These are phyloP conservation scores for Rhizomucor miehei DNA, from an alignment of 371 early-diverging fungal species.

Conservation along the genomic window DNA sequence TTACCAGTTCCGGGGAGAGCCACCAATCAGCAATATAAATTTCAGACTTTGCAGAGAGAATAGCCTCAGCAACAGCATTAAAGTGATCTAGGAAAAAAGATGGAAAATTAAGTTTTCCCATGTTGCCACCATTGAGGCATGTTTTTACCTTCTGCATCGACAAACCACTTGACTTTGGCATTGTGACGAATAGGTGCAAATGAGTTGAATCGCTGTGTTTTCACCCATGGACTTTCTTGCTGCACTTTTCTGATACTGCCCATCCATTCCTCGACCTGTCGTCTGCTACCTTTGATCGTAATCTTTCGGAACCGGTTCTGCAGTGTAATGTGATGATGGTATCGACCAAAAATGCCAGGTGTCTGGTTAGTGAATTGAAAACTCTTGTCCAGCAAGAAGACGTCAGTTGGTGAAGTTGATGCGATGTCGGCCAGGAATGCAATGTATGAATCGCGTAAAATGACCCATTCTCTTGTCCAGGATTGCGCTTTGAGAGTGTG, in stretches of 20 bases:
- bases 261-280: constrained; percentile 66
- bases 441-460: constrained; percentile 71
- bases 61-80: constrained; percentile 70
- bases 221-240: constrained; percentile 66
- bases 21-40: constrained; percentile 73
- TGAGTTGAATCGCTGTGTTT: constrained; percentile 68
- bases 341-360: constrained; percentile 32
- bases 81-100: constrained; percentile 63
- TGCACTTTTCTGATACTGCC: constrained; percentile 56
- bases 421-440: constrained; percentile 53
- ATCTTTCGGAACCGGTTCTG: constrained; percentile 60
- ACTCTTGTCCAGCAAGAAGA: constrained; percentile 36
- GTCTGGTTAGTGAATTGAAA: constrained; percentile 20
- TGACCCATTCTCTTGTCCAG: constrained; percentile 73
- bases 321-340: constrained; percentile 52
- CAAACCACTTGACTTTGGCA: constrained; percentile 71
- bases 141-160: constrained; percentile 68
- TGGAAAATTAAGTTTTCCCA: constrained; percentile 1
- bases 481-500: constrained; percentile 27
- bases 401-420: constrained; percentile 49
- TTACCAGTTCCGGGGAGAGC: constrained; percentile 45
- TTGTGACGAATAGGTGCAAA: constrained; percentile 78
- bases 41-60: constrained; percentile 66
- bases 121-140: constrained; percentile 5
- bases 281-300: constrained; percentile 66